Percentiles rank a stretch among this genome's conserved stretches.
Evolutionary conservation across 345 rosid genomes (phyloP).

Genomic region (Linum trigynum): DNA sequence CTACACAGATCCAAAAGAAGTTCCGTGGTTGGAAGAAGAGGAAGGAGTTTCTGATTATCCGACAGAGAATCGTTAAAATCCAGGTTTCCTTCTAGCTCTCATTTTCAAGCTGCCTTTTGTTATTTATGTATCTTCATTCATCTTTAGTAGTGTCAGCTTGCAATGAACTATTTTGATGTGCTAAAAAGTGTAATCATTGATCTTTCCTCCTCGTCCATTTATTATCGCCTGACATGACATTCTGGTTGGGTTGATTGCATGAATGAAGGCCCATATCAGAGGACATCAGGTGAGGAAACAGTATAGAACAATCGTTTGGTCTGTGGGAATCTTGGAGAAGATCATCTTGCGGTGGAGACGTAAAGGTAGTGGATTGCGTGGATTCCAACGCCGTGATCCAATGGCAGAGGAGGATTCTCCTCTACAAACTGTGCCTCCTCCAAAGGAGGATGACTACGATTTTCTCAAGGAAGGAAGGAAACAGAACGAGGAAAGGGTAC

Average conservation of each 20-base stretch:
- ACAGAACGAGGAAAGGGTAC: constrained; percentile 76
- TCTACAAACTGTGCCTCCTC: constrained; percentile 21
- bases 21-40: constrained; percentile 85
- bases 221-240: background rate
- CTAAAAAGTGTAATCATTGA: too few species aligned
- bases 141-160: too few species aligned
- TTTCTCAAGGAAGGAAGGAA: constrained; percentile 80
- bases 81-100: constrained; percentile 42
- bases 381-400: constrained; percentile 51
- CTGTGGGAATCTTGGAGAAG: constrained; percentile 86
- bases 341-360: constrained; percentile 92
- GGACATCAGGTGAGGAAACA: constrained; percentile 87
- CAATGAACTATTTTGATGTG: too few species aligned
- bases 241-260: constrained; percentile 1
- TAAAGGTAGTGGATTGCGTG: constrained; percentile 80
- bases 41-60: constrained; percentile 67
- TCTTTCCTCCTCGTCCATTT: too few species aligned
- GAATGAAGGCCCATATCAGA: constrained; percentile 73
- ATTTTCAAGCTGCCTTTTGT: background rate
- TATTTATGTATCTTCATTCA: too few species aligned
- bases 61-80: constrained; percentile 79
- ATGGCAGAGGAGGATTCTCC: constrained; percentile 24
- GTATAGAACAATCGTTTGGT: constrained; percentile 73
- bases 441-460: constrained; percentile 74
- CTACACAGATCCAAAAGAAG: constrained; percentile 75